Evolutionary conservation across 2,329 filamentous ascomycete genomes (phyloP), one percentile per base, ranked within the genome.

Genomic region (Herpotrichia juniperi): DNA sequence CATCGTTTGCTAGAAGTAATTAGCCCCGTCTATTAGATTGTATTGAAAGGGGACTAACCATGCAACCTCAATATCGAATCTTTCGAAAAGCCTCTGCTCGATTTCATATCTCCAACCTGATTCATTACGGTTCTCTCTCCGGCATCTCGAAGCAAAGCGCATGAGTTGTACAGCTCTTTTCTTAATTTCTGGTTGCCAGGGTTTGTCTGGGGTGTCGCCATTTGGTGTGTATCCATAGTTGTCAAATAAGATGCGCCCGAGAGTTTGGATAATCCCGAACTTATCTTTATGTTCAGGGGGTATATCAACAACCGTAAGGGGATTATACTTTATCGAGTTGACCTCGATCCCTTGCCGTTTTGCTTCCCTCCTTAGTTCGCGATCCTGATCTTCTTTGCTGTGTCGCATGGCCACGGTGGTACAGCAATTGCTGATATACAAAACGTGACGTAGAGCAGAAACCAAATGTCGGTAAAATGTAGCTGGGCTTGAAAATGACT

Each of bases 41-140:
- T 28, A 7, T 28, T 28, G 26, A 28, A 28, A 12, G 26, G n/a
- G 22, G 14, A 55, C 47, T 42, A 28, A 63, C 60, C 56, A 63
- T 3, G 52, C 44, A 19, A 63, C 60, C 42, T 63, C 56, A 21
- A 59, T 52, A 8, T 59, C 51, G 26, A 63, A 63, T 12, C 60
- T 50, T 35, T 59, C 45, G 46, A 63, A 61, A 17, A 63, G 9
- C 17, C 28, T 44, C 9, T 26, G 16, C 31, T 63, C 56, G 35
- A 57, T 31, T 22, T 34, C 46, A 17, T 44, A 26, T 40, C 58
- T 46, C 60, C 58, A 63, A 3, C 50, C 43, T 35, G 25, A 42
- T 34, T 63, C 60, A 34, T 61, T 63, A 19, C 22, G 17, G 14
- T 30, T 37, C 12, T 53, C 49, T 4, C 42, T 26, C 22, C 47